These are phyloP conservation scores for Collybiopsis luxurians DNA, from an alignment of 768 basidiomycete genomes.

Conservation along the genomic window DNA sequence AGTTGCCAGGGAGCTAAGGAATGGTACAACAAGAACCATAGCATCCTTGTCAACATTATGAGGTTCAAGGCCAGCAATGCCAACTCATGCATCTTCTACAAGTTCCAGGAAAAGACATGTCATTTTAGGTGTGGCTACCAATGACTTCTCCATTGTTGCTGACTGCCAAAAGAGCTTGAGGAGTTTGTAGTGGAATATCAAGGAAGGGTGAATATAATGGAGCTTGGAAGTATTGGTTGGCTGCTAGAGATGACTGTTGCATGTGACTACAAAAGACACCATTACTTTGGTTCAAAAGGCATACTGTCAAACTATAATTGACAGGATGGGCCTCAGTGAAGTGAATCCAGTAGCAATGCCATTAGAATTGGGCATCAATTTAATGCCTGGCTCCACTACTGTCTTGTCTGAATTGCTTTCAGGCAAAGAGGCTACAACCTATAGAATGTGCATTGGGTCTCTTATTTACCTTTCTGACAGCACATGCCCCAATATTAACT, in stretches of 20 bases:
- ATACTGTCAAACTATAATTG: constrained; percentile 13
- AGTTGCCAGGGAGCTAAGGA: too few species aligned
- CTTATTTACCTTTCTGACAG: too few species aligned
- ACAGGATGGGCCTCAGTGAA: too few species aligned
- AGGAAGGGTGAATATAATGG: constrained; percentile 15
- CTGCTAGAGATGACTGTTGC: constrained; percentile 18
- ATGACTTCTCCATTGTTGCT: constrained; percentile 22
- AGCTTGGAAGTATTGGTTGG: constrained; percentile 17
- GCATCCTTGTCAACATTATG: neutral
- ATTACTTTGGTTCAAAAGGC: constrained; percentile 15
- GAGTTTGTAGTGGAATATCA: too few species aligned
- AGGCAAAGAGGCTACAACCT: too few species aligned
- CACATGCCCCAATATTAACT: too few species aligned
- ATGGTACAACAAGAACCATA: too few species aligned
- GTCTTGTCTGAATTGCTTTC: constrained; percentile 3
- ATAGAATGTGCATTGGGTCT: too few species aligned
- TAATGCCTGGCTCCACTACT: neutral
- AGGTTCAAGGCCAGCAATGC: too few species aligned
- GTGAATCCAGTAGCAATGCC: too few species aligned
- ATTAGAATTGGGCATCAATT: constrained; percentile 7
- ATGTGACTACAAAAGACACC: constrained; percentile 12
- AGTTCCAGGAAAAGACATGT: neutral
- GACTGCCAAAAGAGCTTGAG: neutral
- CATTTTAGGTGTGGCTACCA: constrained; percentile 8
- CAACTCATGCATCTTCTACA: too few species aligned